phyloP scores from a whole-genome alignment of 2,329 filamentous ascomycete species.

The Fonsecaea monophora region DNA sequence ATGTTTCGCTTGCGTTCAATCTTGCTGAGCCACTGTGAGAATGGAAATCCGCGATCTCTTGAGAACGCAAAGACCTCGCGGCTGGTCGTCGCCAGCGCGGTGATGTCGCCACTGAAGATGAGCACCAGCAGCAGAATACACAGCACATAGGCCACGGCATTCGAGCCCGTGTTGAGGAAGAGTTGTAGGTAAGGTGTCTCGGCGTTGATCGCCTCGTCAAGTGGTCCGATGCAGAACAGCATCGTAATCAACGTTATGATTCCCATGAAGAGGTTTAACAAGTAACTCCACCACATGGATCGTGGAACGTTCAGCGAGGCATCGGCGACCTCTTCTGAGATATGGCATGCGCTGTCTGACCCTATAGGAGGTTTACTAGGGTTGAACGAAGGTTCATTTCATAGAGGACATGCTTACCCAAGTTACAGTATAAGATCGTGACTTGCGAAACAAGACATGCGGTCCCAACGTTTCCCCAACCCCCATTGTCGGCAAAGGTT shows the following conservation, averaged over 20 bases:
- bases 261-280: constrained; percentile 54
- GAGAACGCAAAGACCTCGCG: constrained; percentile 34
- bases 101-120: constrained; percentile 33
- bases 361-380: neutral
- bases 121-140: constrained; percentile 27
- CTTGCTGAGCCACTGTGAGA: constrained; percentile 47
- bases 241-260: constrained; percentile 56
- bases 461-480: constrained; percentile 41
- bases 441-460: constrained; percentile 33
- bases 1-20: constrained; percentile 41
- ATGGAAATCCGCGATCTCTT: constrained; percentile 58
- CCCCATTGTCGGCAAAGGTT: constrained; percentile 41
- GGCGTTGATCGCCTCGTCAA: constrained; percentile 47
- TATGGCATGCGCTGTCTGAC: constrained; percentile 22
- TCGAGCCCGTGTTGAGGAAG: constrained; percentile 31
- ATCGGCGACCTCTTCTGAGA: constrained; percentile 55
- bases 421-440: constrained; percentile 30
- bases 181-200: constrained; percentile 32
- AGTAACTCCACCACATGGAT: constrained; percentile 55
- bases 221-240: constrained; percentile 48
- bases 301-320: constrained; percentile 54
- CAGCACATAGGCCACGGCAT: constrained; percentile 21
- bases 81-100: constrained; percentile 31
- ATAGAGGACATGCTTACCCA: constrained; percentile 18
- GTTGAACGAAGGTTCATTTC: neutral